Evolutionary conservation across 176 grass and related monocot genomes (phyloP), one percentile per base, ranked within the genome.

Genomic region (Avena eriantha): DNA sequence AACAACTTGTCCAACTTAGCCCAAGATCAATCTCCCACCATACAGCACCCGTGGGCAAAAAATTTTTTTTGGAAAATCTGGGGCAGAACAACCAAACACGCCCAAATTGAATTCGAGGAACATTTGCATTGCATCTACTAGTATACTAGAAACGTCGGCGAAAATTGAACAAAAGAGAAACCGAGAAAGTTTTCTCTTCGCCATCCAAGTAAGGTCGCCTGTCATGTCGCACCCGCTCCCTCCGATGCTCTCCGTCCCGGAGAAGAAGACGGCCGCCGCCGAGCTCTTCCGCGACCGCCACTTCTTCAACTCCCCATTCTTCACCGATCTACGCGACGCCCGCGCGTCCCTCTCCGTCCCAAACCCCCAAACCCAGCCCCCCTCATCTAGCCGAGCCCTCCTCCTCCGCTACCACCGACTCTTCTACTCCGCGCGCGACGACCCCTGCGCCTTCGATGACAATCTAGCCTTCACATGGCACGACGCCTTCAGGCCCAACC

Each of bases 381-480:
- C 78, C 3, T 73, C 83, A 18, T 73, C 85, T 70, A 89, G 87
- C 57, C 93, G 87, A 79, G 83, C 87, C 54, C 72, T 90, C 76
- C 85, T 91, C 55, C 89, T 91, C 50, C 80, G 72, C 67, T 95
- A 95, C 80, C 88, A 90, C 77, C 91, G 87, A 22, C 89, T 92
- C 79, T 78, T 95, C 73, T 80, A 41, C 41, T 80, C 85, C 69
- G 82, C 89, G 4, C 84, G 89, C 13, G 85, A 93, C 4, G 85
- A 91, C 53, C 91, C 90, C 55, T 92, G 82, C 80, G 86, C 84
- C 70, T 84, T 87, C 79, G 89, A 91, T 48, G 54, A 80, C 48
- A 79, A 84, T n/a, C 69, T 95, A 54, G 19, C 74, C 66, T 95
- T 98, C 86, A 89, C 91, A 18, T 98, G 96, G 93, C 51, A 92